Conservation (phyloP, 202 grass and related monocot genomes). For the Saccharum hybrid region DNA sequence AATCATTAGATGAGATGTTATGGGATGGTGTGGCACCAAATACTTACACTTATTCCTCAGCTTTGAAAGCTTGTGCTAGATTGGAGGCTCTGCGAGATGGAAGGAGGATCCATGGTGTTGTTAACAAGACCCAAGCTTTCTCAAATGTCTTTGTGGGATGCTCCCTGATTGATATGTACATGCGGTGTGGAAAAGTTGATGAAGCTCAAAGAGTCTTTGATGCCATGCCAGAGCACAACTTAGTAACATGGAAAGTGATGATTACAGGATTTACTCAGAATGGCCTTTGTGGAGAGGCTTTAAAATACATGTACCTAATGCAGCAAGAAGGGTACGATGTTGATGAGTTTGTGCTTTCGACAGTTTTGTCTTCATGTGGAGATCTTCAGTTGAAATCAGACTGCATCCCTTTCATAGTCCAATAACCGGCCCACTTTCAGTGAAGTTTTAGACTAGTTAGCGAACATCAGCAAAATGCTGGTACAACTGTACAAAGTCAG, state of each 20-base stretch:
- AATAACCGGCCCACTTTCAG: too few relatives aligned
- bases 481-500: too few relatives aligned
- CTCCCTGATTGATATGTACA: conserved; percentile 89
- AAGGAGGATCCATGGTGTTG: conserved; percentile 74
- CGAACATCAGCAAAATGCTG: too few relatives aligned
- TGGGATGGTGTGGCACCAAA: conserved; percentile 84
- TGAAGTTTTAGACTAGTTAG: too few relatives aligned
- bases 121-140: conserved; percentile 59
- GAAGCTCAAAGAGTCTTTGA: conserved; percentile 80
- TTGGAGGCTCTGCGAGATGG: conserved; percentile 68
- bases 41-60: conserved; percentile 88
- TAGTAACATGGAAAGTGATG: conserved; percentile 92
- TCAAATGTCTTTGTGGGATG: conserved; percentile 86
- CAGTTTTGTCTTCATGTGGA: conserved; percentile 78
- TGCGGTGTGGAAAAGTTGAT: conserved; percentile 73
- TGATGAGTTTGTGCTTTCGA: conserved; percentile 74
- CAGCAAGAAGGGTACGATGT: conserved; percentile 68
- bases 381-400: conserved; percentile 56
- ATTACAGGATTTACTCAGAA: conserved; percentile 86
- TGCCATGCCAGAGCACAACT: conserved; percentile 73
- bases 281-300: conserved; percentile 60
- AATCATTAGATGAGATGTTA: conserved; percentile 85
- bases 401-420: neutral
- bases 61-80: conserved; percentile 84
- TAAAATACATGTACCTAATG: conserved; percentile 88